These are phyloP conservation scores for Claviceps pusilla DNA, from an alignment of 2,329 filamentous ascomycete species.

Conservation along the genomic window DNA sequence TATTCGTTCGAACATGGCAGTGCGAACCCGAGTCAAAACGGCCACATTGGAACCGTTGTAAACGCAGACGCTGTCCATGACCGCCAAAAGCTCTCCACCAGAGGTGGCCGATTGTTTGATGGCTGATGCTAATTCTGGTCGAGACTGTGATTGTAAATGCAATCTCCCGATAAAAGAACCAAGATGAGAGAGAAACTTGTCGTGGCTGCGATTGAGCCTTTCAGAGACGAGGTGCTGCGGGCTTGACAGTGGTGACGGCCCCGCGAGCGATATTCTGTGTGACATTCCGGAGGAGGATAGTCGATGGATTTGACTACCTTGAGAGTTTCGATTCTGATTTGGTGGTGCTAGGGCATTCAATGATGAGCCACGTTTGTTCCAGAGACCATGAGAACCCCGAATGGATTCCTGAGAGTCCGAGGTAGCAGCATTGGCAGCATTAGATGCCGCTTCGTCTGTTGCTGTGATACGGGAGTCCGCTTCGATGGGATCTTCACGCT, in stretches of 20 bases:
- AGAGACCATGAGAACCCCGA: constrained; percentile 19
- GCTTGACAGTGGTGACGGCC: constrained; percentile 45
- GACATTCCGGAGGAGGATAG: constrained; percentile 41
- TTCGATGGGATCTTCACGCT: constrained; percentile 17
- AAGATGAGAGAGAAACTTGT: constrained; percentile 77
- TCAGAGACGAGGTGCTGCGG: constrained; percentile 69
- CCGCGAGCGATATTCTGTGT: constrained; percentile 65
- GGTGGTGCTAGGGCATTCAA: constrained; percentile 20
- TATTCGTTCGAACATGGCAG: constrained; percentile 65
- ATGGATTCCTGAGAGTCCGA: constrained; percentile 23
- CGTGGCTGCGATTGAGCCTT: constrained; percentile 64
- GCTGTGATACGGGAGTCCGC: constrained; percentile 24
- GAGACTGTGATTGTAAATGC: constrained; percentile 82
- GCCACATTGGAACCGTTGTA: constrained; percentile 57
- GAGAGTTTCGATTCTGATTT: constrained; percentile 21
- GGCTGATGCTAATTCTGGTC: constrained; percentile 64
- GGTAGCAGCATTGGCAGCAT: constrained; percentile 16
- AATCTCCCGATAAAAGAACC: constrained; percentile 84
- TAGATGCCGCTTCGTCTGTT: constrained; percentile 15
- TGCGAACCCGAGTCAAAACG: constrained; percentile 52
- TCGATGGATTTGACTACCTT: constrained; percentile 27
- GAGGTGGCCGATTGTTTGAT: constrained; percentile 74
- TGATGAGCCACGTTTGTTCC: constrained; percentile 33
- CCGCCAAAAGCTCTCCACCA: constrained; percentile 61
- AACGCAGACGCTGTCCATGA: constrained; percentile 69